A percentile compares a stretch with the other conserved stretches of the same genome.
Evolutionary conservation across 2,329 filamentous ascomycete genomes (phyloP).

Genomic region (Akanthomyces uredinophilus): DNA sequence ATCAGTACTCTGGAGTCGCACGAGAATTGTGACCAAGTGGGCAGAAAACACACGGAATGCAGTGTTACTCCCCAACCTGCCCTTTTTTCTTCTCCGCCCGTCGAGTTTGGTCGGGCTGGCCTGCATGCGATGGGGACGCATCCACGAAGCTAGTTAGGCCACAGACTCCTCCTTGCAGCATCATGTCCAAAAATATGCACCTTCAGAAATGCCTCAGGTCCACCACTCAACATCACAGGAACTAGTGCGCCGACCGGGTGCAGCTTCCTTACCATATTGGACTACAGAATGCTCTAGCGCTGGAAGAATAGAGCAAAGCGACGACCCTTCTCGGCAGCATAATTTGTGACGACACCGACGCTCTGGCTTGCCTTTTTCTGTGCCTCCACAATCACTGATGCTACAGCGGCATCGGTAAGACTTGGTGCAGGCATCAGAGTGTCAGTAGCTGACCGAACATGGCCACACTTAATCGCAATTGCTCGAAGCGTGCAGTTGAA

Average conservation of each 20-base stretch:
- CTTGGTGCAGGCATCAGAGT: background rate
- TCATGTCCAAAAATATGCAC: background rate
- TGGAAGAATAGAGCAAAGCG: background rate
- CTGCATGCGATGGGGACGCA: constrained; percentile 10
- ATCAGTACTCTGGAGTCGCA: background rate
- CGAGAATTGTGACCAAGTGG: background rate
- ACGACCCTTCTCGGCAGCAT: background rate
- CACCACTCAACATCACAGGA: constrained; percentile 16
- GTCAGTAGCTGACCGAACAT: background rate
- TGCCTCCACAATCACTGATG: background rate
- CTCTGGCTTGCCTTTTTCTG: background rate
- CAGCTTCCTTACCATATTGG: background rate
- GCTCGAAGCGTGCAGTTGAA: background rate
- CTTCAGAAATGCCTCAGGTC: constrained; percentile 30
- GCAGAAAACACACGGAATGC: background rate
- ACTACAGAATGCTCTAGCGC: background rate
- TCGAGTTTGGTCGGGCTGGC: background rate
- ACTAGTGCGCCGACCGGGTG: background rate
- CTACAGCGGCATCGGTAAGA: background rate
- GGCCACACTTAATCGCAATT: background rate
- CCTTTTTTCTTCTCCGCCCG: background rate
- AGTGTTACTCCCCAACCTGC: background rate
- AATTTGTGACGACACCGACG: background rate
- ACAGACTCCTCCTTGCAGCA: background rate
- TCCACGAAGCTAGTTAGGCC: background rate